phyloP scores from a whole-genome alignment of 2,329 filamentous ascomycete species.

The Nothophaeocryptopus gaeumannii region DNA sequence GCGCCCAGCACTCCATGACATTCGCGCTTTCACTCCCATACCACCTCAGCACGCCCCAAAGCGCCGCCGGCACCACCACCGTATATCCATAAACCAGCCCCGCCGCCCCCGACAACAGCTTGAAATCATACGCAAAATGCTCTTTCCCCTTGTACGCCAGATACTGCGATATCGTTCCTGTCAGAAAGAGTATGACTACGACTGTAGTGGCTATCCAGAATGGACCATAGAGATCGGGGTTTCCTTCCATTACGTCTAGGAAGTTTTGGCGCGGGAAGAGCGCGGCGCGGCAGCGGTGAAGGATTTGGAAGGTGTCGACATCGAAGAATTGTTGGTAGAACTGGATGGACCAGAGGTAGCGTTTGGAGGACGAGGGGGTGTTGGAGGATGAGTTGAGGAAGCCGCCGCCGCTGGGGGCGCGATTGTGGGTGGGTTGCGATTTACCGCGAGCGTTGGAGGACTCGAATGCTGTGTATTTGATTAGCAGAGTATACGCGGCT shows the following conservation, averaged over 20 bases:
- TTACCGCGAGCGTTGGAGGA: constrained; percentile 46
- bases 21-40: constrained; percentile 93
- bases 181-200: constrained; percentile 89
- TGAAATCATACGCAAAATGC: constrained; percentile 89
- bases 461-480: constrained; percentile 28
- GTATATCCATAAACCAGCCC: constrained; percentile 96
- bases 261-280: constrained; percentile 91
- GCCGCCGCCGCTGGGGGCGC: constrained; percentile 20
- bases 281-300: constrained; percentile 82
- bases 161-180: constrained; percentile 92
- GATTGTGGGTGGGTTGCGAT: constrained; percentile 41
- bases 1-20: constrained; percentile 87
- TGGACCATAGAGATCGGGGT: constrained; percentile 93
- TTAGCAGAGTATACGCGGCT: constrained; percentile 6
- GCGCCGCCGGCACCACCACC: constrained; percentile 70
- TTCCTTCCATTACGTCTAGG: constrained; percentile 93
- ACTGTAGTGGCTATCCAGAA: constrained; percentile 99
- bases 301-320: constrained; percentile 87
- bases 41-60: constrained; percentile 89
- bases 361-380: constrained; percentile 55
- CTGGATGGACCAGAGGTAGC: constrained; percentile 83
- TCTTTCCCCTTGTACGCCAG: constrained; percentile 64
- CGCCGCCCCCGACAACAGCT: constrained; percentile 80
- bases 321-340: constrained; percentile 99
- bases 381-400: constrained; percentile 34